These are phyloP conservation scores for Mucor circinelloides DNA, from an alignment of 371 early-diverging fungal genomes.

Conservation along the genomic window DNA sequence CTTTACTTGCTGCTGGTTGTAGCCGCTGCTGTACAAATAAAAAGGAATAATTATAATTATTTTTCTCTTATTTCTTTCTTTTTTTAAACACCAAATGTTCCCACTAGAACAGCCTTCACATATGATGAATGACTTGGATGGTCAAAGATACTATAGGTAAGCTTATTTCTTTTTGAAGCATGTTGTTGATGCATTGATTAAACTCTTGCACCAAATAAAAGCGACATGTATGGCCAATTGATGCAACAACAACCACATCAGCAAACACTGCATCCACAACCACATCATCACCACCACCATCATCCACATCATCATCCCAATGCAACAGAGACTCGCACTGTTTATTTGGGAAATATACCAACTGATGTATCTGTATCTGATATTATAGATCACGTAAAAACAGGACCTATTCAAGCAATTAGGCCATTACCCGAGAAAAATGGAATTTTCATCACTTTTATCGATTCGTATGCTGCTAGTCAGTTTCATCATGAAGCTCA, in stretches of 20 bases:
- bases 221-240: conserved; percentile 18
- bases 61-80: conserved; percentile 4
- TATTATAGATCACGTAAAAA: conserved; percentile 72
- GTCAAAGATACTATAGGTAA: conserved; percentile 6
- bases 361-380: conserved; percentile 65
- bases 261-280: background rate
- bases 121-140: background rate
- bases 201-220: background rate
- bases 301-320: background rate
- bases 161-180: background rate
- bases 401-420: conserved; percentile 76
- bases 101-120: background rate
- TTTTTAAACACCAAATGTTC: background rate
- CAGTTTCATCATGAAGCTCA: conserved; percentile 59
- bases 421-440: conserved; percentile 77
- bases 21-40: background rate
- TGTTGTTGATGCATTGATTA: background rate
- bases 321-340: conserved; percentile 52
- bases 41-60: background rate
- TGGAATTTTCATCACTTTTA: conserved; percentile 81
- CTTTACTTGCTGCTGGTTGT: background rate
- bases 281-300: background rate
- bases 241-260: background rate
- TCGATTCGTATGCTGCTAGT: conserved; percentile 68
- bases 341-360: conserved; percentile 80